Conservation (phyloP, 1,139 yeast genomes). For the Saccharomyces pastorianus region DNA sequence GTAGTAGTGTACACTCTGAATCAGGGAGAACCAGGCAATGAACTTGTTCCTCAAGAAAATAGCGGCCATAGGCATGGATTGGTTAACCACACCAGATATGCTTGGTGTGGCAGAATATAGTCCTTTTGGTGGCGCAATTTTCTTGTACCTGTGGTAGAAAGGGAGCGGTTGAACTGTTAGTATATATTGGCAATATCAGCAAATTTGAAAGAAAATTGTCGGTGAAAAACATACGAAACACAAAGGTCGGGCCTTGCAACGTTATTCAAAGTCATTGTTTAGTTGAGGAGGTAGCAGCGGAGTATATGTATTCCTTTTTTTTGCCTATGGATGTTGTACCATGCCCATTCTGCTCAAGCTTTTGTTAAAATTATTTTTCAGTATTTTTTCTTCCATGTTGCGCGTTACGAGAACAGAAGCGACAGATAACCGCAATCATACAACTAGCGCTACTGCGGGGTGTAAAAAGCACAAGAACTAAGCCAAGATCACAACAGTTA, state of each 20-base stretch:
- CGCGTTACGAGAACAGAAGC: neutral
- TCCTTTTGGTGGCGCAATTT: slow-evolving; percentile 42
- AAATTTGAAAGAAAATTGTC: neutral
- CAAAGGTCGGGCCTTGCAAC: slow-evolving; percentile 34
- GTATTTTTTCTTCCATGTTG: neutral
- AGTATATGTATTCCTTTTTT: neutral
- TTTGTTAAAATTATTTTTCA: neutral
- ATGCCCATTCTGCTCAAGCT: neutral
- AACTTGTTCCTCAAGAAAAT: slow-evolving; percentile 42
- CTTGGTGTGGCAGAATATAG: slow-evolving; percentile 37
- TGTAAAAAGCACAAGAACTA: neutral
- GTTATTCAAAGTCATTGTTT: slow-evolving; percentile 22
- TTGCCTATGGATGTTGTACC: neutral
- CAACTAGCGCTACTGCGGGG: neutral
- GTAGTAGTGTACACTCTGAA: slow-evolving; percentile 25
- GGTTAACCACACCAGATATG: slow-evolving; percentile 37
- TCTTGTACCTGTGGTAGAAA: slow-evolving; percentile 13
- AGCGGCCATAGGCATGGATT: slow-evolving; percentile 63
- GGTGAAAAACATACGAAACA: slow-evolving; percentile 34
- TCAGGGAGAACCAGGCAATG: slow-evolving; percentile 31
- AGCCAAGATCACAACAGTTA: neutral
- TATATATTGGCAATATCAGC: slow-evolving; percentile 1
- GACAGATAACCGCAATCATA: neutral
- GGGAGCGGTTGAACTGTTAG: slow-evolving; percentile 2
- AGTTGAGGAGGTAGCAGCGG: neutral